These are phyloP conservation scores for Rhizopus microsporus DNA, from an alignment of 371 early-diverging fungal genomes.

Conservation along the genomic window DNA sequence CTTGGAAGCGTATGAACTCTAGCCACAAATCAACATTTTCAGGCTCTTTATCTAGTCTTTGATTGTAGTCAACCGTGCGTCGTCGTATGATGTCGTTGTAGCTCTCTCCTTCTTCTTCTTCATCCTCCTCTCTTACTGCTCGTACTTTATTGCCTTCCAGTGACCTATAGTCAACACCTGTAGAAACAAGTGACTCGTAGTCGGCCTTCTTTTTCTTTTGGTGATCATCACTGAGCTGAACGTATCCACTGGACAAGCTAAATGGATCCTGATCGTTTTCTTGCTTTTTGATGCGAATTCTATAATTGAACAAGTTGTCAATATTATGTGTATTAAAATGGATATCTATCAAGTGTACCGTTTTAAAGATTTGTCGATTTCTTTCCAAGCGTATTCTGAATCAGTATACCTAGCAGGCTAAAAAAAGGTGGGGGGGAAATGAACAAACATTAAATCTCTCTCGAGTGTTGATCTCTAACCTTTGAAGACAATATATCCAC, in stretches of 20 bases:
- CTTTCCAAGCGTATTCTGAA: conserved; percentile 36
- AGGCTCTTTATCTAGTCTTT: conserved; percentile 46
- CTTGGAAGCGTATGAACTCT: conserved; percentile 71
- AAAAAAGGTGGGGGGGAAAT: background rate
- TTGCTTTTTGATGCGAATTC: conserved; percentile 25
- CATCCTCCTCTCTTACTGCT: conserved; percentile 7
- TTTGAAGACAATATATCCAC: conserved; percentile 18
- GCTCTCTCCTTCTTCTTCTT: conserved; percentile 34
- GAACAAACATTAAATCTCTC: background rate
- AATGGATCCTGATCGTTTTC: conserved; percentile 9
- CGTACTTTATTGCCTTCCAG: conserved; percentile 34
- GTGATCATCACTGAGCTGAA: background rate
- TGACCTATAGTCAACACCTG: conserved; percentile 45
- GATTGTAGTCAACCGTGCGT: conserved; percentile 41
- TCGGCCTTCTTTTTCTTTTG: background rate
- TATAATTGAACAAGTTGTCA: background rate
- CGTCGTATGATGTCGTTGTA: conserved; percentile 41
- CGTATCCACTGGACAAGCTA: background rate
- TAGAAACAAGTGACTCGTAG: conserved; percentile 21
- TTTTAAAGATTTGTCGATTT: conserved; percentile 32
- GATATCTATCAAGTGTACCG: conserved; percentile 7
- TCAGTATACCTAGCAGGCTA: conserved; percentile 34
- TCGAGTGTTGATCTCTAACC: conserved; percentile 16
- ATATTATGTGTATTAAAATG: background rate
- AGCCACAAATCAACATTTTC: conserved; percentile 68